Conservation (phyloP, 257 asterid species). For the Solanum sejunctum region DNA sequence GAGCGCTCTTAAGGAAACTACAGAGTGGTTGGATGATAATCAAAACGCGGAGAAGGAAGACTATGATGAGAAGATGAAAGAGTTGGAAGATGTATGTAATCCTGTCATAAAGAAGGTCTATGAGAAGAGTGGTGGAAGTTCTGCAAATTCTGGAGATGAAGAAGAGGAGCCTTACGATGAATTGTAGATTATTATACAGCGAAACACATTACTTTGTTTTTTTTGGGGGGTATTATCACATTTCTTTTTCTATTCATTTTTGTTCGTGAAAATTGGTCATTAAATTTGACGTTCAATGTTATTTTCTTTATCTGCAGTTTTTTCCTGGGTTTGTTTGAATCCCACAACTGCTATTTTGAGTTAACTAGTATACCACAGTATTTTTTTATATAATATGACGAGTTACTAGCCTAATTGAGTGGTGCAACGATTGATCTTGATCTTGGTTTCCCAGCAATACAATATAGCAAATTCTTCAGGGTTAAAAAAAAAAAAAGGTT, state of each 20-base stretch:
- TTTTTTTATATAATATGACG: background rate
- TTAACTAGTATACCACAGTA: background rate
- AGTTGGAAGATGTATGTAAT: slow-evolving; percentile 13
- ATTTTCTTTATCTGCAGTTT: no score
- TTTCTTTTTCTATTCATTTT: no score
- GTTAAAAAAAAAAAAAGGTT: no score
- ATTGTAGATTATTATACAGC: background rate
- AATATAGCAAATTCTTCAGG: background rate
- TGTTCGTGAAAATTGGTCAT: background rate
- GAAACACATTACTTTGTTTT: background rate
- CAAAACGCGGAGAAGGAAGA: slow-evolving; percentile 4
- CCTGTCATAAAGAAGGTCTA: slow-evolving; percentile 5
- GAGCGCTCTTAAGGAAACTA: slow-evolving; percentile 7
- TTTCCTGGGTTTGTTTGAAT: background rate
- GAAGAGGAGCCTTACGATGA: slow-evolving; percentile 8
- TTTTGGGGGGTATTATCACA: no score
- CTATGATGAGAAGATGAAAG: slow-evolving; percentile 13
- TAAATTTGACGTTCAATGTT: background rate
- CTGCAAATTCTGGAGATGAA: background rate
- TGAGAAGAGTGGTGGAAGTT: background rate
- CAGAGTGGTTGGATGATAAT: slow-evolving; percentile 13
- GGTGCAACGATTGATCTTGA: background rate
- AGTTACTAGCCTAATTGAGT: background rate
- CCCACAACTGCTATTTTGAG: background rate
- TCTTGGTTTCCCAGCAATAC: background rate